Evolutionary conservation across 2,329 filamentous ascomycete genomes (phyloP).

Genomic region (Paraconiothyrium sp.): DNA sequence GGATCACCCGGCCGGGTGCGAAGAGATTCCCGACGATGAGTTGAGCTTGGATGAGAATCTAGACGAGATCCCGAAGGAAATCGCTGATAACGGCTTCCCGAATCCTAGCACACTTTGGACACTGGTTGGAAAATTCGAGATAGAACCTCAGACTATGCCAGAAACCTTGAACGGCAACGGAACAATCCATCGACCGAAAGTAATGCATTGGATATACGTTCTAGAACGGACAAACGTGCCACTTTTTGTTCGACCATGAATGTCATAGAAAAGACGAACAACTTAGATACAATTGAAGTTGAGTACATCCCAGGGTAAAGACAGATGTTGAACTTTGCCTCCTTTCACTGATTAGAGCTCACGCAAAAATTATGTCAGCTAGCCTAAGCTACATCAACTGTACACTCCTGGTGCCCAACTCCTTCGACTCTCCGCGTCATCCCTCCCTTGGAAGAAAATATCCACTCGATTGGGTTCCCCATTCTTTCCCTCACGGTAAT

Average conservation of each 20-base stretch:
- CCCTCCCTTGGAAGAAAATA: slow-evolving; percentile 38
- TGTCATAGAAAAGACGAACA: neutral
- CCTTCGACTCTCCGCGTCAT: slow-evolving; percentile 32
- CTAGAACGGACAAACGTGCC: slow-evolving; percentile 47
- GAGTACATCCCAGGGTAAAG: neutral
- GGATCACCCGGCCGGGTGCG: neutral
- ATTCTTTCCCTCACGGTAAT: slow-evolving; percentile 37
- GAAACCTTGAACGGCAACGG: slow-evolving; percentile 22
- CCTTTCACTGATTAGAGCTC: neutral
- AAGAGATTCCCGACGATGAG: slow-evolving; percentile 13
- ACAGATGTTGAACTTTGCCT: neutral
- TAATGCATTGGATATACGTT: slow-evolving; percentile 53
- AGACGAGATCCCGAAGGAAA: slow-evolving; percentile 35
- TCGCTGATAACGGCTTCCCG: slow-evolving; percentile 46
- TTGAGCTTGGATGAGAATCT: slow-evolving; percentile 23
- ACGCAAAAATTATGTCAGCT: neutral
- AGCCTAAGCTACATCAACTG: slow-evolving; percentile 21
- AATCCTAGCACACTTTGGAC: slow-evolving; percentile 51
- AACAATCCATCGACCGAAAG: slow-evolving; percentile 46
- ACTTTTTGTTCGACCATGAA: slow-evolving; percentile 22
- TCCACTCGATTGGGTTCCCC: slow-evolving; percentile 41
- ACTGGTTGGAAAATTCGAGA: slow-evolving; percentile 44
- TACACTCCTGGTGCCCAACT: slow-evolving; percentile 43
- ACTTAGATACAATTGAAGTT: neutral
- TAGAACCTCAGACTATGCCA: slow-evolving; percentile 36